Percentiles rank a stretch among this genome's conserved stretches.
Evolutionary conservation across 495 filamentous ascomycete species (phyloP).

Genomic region (Talaromyces borbonicus): DNA sequence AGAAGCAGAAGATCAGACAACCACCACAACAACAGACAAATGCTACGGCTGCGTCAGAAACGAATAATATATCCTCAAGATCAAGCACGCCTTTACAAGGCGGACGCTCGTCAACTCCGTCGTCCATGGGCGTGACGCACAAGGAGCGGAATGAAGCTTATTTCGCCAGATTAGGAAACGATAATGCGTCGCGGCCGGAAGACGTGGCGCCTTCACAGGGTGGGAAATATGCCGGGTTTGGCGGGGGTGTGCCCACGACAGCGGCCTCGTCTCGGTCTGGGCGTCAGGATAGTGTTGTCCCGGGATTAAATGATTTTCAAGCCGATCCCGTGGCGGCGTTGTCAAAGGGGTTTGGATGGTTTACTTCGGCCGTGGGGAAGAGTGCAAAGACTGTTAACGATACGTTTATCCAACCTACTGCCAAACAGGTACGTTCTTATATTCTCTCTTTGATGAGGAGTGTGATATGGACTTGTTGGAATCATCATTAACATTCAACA

Average conservation of each 20-base stretch:
- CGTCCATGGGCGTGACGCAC: slow-evolving; percentile 18
- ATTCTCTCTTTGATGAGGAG: too few relatives aligned
- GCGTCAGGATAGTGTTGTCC: slow-evolving; percentile 29
- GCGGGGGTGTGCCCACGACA: slow-evolving; percentile 47
- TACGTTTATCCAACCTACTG: slow-evolving; percentile 80
- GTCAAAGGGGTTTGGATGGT: slow-evolving; percentile 91
- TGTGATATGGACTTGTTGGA: background rate
- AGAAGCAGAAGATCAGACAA: slow-evolving; percentile 26
- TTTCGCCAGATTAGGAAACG: slow-evolving; percentile 70
- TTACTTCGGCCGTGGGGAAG: slow-evolving; percentile 74
- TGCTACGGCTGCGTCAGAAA: background rate
- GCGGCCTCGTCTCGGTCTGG: slow-evolving; percentile 18
- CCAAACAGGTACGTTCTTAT: slow-evolving; percentile 61
- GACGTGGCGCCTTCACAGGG: slow-evolving; percentile 76
- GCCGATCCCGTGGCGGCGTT: slow-evolving; percentile 83
- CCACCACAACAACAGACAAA: too few relatives aligned
- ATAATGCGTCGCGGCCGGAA: slow-evolving; percentile 67
- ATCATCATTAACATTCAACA: slow-evolving; percentile 16
- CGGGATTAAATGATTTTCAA: slow-evolving; percentile 72
- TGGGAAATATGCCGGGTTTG: slow-evolving; percentile 87
- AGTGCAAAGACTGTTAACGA: slow-evolving; percentile 84
- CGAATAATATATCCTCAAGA: slow-evolving; percentile 3
- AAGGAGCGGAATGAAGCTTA: slow-evolving; percentile 77
- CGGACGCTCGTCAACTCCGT: slow-evolving; percentile 11
- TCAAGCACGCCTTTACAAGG: slow-evolving; percentile 8